A percentile compares a stretch with the other conserved stretches of the same genome.
These are phyloP conservation scores for Iris pallida DNA, from an alignment of 116 monocot genomes.

Conservation along the genomic window DNA sequence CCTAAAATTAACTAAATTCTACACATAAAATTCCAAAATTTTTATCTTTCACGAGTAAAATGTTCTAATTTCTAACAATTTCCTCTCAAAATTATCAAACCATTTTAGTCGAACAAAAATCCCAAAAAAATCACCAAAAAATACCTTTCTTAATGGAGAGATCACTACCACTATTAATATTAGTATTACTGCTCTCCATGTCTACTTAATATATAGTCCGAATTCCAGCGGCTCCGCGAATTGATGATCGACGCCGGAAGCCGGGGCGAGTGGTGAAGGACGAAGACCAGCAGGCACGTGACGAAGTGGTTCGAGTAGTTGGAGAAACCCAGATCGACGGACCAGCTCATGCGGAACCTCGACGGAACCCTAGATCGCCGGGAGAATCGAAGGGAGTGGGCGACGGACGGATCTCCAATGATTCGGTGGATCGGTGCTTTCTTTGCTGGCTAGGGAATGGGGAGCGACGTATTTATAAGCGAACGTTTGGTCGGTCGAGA, in stretches of 20 bases:
- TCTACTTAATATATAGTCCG: background rate
- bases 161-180: too few relatives aligned
- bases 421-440: too few relatives aligned
- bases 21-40: too few relatives aligned
- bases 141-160: conserved; percentile 10
- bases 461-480: too few relatives aligned
- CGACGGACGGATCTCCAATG: too few relatives aligned
- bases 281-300: conserved; percentile 10
- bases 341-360: conserved; percentile 14
- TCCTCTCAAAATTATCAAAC: too few relatives aligned
- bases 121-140: background rate
- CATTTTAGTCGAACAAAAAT: background rate
- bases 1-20: too few relatives aligned
- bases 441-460: too few relatives aligned
- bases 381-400: too few relatives aligned
- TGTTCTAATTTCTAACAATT: too few relatives aligned
- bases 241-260: conserved; percentile 1
- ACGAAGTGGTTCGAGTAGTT: conserved; percentile 15
- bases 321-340: conserved; percentile 14
- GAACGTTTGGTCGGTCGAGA: too few relatives aligned
- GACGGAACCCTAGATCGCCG: background rate
- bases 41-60: too few relatives aligned
- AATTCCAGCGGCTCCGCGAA: conserved; percentile 9
- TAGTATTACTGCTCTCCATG: conserved; percentile 7
- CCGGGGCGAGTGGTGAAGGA: conserved; percentile 7